Base-by-base conservation (phyloP, 352 stramenopile species). In the Pythium phragmitis region DNA sequence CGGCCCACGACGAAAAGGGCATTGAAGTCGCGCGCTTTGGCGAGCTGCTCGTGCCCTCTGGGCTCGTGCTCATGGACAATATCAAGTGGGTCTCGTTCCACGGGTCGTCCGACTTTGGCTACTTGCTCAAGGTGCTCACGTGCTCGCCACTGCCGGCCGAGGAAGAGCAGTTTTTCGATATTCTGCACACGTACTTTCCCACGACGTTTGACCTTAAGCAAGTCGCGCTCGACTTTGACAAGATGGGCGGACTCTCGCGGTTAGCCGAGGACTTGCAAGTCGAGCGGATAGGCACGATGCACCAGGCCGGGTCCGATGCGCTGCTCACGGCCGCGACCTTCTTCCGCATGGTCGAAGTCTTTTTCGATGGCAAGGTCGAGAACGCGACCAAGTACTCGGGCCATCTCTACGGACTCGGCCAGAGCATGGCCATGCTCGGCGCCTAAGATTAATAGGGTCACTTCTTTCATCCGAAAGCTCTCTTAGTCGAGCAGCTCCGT, bases 61-160 rank as follows among this genome's bases (percentile, higher is more conserved):
- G 98, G 0, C 86, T 99, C 46, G 97, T 99, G 43, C 85, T 99
- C n/a, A 84, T 98, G 59, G 94, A 98, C 75, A 92, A 98, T 57
- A 97, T 99, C 67, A 98, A 97, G 74, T 99, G 98, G 98, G 89
- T 99, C 41, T 98, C 90, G 53, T 99, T 99, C 76, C 98, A 99
- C 77, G 97, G 94, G 26, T 98, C 95, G 48, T 99, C 99, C 60
- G 97, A 99, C 82, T 99, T 99, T 84, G 98, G 94, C 33, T 99
- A 99, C 73, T 72, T 99, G 57, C 82, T 99, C 51, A 99, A 99
- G 68, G 79, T 98, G 49, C 82, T 98, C 23, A 98, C 93, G 36
- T 98, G 87, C 70, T 77, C 73, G 12, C 87, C 92, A 21, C 65
- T 98, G 60, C 94, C 94, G 13, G 84, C 85, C 8, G 87, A 97